These are phyloP conservation scores for Phialophora verrucosa DNA, from an alignment of 2,329 filamentous ascomycete species.

Conservation along the genomic window DNA sequence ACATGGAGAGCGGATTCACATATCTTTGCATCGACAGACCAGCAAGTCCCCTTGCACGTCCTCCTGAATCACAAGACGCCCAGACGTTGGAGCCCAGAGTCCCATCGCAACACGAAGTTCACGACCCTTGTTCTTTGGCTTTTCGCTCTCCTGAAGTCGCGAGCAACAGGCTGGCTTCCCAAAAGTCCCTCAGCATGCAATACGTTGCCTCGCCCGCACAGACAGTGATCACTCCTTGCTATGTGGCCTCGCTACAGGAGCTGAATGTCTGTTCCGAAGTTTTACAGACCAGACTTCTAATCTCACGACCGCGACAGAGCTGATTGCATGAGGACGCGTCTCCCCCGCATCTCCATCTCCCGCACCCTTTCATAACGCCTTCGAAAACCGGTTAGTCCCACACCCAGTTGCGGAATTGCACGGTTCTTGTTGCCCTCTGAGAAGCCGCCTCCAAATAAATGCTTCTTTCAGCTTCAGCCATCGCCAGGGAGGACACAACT, in stretches of 20 bases:
- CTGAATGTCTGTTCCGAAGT: neutral
- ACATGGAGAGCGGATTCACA: neutral
- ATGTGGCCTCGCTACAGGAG: neutral
- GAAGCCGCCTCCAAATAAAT: neutral
- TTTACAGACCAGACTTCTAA: neutral
- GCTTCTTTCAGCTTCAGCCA: neutral
- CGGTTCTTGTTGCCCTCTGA: neutral
- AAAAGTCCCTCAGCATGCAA: neutral
- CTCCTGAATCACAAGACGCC: neutral
- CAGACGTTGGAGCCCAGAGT: neutral
- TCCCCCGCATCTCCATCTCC: neutral
- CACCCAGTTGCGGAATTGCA: conserved; percentile 1
- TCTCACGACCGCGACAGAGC: neutral
- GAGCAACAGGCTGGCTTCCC: neutral
- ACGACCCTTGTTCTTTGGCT: neutral
- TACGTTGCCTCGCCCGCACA: neutral
- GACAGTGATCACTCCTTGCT: neutral
- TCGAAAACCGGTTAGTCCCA: conserved; percentile 19
- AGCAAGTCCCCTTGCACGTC: neutral
- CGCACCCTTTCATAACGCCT: conserved; percentile 17
- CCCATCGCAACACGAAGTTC: neutral
- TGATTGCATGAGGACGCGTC: neutral
- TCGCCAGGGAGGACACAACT: neutral
- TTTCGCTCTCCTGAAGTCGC: neutral
- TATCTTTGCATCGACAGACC: neutral